Percentiles rank a stretch among this genome's conserved stretches.
Conservation (phyloP, 345 rosid genomes). For the Bruguiera gymnorhiza region DNA sequence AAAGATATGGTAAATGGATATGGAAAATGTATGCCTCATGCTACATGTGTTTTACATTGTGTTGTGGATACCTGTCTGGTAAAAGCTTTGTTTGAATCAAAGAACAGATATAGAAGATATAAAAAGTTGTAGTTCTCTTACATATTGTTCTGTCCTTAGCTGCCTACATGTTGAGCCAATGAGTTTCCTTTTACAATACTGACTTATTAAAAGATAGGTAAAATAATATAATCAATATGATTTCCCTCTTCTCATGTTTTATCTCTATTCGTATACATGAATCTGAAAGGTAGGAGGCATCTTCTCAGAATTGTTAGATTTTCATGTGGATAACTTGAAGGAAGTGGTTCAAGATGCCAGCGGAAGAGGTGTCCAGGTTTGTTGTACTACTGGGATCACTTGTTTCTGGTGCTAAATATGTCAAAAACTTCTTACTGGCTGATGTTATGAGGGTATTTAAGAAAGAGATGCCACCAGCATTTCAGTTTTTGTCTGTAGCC, state of each 20-base stretch:
- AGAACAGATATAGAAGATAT: not conserved
- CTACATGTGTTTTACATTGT: not conserved
- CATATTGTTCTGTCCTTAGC: not conserved
- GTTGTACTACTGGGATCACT: constrained; percentile 11
- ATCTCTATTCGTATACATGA: not conserved
- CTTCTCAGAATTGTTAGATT: constrained; percentile 46
- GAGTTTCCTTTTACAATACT: too few relatives aligned
- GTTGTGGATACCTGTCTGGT: not conserved
- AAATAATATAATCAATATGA: not conserved
- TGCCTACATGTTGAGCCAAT: too few relatives aligned
- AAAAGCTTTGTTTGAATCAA: not conserved
- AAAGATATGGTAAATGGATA: not conserved
- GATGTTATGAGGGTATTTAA: constrained; percentile 5
- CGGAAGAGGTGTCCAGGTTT: constrained; percentile 47
- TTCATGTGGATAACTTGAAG: constrained; percentile 46
- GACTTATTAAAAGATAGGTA: too few relatives aligned
- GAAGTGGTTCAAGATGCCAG: constrained; percentile 32
- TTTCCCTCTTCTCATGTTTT: not conserved
- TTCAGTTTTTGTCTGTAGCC: constrained; percentile 3
- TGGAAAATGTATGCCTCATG: not conserved
- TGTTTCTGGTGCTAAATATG: constrained; percentile 7
- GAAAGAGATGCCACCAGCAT: constrained; percentile 6
- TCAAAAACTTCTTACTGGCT: not conserved
- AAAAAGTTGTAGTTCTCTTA: not conserved
- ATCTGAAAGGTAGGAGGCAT: constrained; percentile 59